Conservation (phyloP, 2,329 filamentous ascomycete species). For the Neoscytalidium dimidiatum region DNA sequence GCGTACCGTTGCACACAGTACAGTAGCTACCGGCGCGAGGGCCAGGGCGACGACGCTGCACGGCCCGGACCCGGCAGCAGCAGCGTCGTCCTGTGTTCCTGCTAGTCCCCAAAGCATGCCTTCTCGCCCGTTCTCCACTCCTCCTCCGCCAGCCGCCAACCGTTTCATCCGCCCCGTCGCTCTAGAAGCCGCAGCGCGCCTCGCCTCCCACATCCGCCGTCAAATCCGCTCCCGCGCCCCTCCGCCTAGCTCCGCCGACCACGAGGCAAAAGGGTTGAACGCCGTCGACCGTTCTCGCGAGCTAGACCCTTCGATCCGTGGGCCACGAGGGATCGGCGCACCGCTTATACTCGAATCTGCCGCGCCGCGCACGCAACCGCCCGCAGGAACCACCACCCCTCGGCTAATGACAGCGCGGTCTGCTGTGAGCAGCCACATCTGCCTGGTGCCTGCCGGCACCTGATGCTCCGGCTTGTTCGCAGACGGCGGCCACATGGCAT, state of each 20-base stretch:
- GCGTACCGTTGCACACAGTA: no score
- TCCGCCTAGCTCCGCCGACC: neutral
- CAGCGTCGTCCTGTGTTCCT: no score
- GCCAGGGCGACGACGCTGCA: neutral
- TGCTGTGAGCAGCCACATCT: neutral
- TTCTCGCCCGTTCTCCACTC: neutral
- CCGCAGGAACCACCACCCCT: neutral
- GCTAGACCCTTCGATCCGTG: neutral
- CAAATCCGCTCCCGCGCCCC: conserved; percentile 6
- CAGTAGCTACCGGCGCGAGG: neutral
- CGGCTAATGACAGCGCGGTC: neutral
- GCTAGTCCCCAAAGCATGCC: neutral
- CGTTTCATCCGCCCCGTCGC: conserved; percentile 1
- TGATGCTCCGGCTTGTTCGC: neutral
- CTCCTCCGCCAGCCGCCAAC: neutral
- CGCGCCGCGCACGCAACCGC: no score
- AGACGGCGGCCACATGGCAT: neutral
- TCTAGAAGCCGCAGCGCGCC: neutral
- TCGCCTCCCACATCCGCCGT: neutral
- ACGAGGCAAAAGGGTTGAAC: neutral
- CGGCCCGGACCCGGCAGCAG: neutral
- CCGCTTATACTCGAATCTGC: neutral
- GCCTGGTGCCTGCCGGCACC: neutral
- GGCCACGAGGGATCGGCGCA: neutral
- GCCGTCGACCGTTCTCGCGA: neutral